Base-by-base conservation (phyloP, 2,329 filamentous ascomycete genomes). In the Cyphellophora attinorum region DNA sequence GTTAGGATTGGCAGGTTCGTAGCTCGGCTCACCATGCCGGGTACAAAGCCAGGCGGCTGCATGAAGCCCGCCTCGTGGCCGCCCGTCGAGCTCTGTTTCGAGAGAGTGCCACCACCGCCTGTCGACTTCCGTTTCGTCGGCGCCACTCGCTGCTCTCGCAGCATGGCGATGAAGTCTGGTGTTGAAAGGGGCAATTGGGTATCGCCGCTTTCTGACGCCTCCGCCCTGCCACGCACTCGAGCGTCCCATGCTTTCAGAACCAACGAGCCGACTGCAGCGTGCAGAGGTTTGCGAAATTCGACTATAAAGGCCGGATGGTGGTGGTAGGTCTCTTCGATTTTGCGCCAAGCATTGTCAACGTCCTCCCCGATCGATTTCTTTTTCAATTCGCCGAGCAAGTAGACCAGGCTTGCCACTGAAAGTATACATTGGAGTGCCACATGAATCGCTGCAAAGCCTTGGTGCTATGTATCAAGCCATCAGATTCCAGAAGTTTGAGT, bases 391-490 rank as follows among this genome's bases (percentile, higher is more conserved):
- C 53, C 59, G 19, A 72, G 50, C 29, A 72, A 55, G 45, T 67
- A 64, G n/a, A 71, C 62, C 29, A 68, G 6, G 66, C 59, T 34
- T 71, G 67, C 67, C 67, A 72, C 13, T 62, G 60, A 47, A 70
- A 72, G 25, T 67, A 59, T 17, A 58, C 52, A 16, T 65, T 56
- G 33, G 61, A 53, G 44, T 68, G 62, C 64, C 65, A 69, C 16
- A 53, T 45, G 38, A 60, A 68, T n/a, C 55, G 52, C 21, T 57
- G 53, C 34, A 63, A 51, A 14, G 52, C 52, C 17, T 53, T 50
- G 18, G 58, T 62, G 2, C 53, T 56, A 30, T 62, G 58, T 0
- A 53, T 51, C 13, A 64, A 44, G 29, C 58, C 64, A 36, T 64
- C 57, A 21, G 58, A 54, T 28, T 61, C 52, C 6, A 64, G 34